phyloP scores from a whole-genome alignment of 257 asterid species.

The Handroanthus guayacan region DNA sequence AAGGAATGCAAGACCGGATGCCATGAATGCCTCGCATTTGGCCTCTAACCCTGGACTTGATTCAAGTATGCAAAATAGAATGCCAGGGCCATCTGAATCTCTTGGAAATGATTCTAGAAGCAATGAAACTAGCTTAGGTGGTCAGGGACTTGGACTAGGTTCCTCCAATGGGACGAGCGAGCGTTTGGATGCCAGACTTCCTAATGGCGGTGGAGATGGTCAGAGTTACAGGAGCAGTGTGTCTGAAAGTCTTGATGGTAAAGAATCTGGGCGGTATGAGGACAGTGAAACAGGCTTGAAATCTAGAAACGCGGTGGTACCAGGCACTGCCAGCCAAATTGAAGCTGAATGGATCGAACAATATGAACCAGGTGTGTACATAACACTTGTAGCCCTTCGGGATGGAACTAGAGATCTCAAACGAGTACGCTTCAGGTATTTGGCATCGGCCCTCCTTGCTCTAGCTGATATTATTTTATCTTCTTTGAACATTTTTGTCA shows the following conservation, averaged over 20 bases:
- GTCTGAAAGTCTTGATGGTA: constrained; percentile 54
- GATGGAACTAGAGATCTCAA: constrained; percentile 96
- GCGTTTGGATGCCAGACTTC: constrained; percentile 46
- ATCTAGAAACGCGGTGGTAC: constrained; percentile 53
- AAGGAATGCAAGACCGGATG: constrained; percentile 53
- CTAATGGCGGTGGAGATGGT: constrained; percentile 55
- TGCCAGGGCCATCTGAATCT: constrained; percentile 40
- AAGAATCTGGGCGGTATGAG: constrained; percentile 47
- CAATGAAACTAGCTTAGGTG: constrained; percentile 44
- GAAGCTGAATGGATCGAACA: constrained; percentile 97
- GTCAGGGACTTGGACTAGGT: constrained; percentile 45
- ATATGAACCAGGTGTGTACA: constrained; percentile 90
- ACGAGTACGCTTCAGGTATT: constrained; percentile 97
- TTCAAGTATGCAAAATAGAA: constrained; percentile 45
- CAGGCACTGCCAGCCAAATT: constrained; percentile 64
- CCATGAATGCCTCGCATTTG: constrained; percentile 43
- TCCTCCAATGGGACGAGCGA: constrained; percentile 52
- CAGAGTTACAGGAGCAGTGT: constrained; percentile 53
- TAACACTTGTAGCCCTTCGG: constrained; percentile 85
- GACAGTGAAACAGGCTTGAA: constrained; percentile 57
- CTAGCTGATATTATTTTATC: background rate
- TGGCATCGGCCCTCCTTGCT: constrained; percentile 2
- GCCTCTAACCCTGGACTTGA: constrained; percentile 55
- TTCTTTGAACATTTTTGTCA: background rate
- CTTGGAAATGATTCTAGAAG: constrained; percentile 40